phyloP scores from a whole-genome alignment of 2,329 filamentous ascomycete species.

The Coniella lustricola region DNA sequence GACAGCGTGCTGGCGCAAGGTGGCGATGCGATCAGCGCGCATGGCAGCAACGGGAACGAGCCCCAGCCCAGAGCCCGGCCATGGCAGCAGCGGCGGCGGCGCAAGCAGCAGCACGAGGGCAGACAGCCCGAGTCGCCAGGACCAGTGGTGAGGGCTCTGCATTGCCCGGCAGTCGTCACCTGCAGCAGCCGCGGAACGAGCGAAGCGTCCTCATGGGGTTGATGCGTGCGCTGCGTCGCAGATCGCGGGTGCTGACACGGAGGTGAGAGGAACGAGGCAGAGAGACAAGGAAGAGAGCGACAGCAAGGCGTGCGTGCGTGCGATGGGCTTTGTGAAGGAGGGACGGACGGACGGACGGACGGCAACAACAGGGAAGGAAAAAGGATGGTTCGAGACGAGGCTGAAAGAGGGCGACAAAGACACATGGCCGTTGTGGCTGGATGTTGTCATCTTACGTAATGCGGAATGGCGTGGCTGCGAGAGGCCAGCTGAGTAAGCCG shows the following conservation, averaged over 20 bases:
- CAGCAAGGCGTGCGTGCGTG: too few relatives aligned
- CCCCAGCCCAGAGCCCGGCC: too few relatives aligned
- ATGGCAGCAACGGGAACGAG: constrained; percentile 37
- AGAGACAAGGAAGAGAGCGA: too few relatives aligned
- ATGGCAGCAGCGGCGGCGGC: constrained; percentile 29
- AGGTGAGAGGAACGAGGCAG: too few relatives aligned
- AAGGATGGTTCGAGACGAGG: too few relatives aligned
- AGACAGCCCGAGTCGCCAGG: constrained; percentile 17
- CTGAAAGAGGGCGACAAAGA: too few relatives aligned
- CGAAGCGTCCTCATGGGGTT: constrained; percentile 8
- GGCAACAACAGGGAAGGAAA: too few relatives aligned
- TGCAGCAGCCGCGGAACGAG: constrained; percentile 21
- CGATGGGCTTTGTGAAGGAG: too few relatives aligned
- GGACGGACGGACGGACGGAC: too few relatives aligned
- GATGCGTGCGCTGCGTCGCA: too few relatives aligned
- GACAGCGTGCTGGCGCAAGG: constrained; percentile 53
- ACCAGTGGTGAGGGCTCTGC: constrained; percentile 15
- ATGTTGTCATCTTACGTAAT: constrained; percentile 17
- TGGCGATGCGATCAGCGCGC: constrained; percentile 46
- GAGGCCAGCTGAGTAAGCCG: background rate
- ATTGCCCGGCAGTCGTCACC: constrained; percentile 34
- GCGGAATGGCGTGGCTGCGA: background rate
- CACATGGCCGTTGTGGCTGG: background rate
- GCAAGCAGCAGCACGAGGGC: constrained; percentile 26
- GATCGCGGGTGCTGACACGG: too few relatives aligned